phyloP scores from a whole-genome alignment of 495 filamentous ascomycete genomes.

The Aspergillus incahuasiensis region DNA sequence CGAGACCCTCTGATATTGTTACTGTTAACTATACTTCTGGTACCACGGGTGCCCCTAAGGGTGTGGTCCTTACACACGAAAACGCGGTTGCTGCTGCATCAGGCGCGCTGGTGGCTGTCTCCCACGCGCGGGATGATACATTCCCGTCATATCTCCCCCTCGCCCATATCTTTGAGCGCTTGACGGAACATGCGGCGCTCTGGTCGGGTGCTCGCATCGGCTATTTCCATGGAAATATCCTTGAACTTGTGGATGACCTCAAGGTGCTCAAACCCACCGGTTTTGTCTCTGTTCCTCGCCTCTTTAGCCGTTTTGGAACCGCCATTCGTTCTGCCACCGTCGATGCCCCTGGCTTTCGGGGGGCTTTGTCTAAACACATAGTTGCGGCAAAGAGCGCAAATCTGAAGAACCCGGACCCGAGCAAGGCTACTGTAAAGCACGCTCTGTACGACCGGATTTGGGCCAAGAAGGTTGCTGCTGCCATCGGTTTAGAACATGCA shows the following conservation, averaged over 20 bases:
- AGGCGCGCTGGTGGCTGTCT: constrained; percentile 48
- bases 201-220: constrained; percentile 74
- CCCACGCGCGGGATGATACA: constrained; percentile 50
- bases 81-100: constrained; percentile 73
- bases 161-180: constrained; percentile 88
- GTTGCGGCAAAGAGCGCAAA: constrained; percentile 74
- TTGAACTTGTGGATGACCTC: constrained; percentile 83
- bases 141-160: constrained; percentile 86
- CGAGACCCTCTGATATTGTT: constrained; percentile 68
- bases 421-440: constrained; percentile 75
- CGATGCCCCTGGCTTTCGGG: constrained; percentile 74
- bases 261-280: constrained; percentile 78
- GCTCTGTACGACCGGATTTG: constrained; percentile 88
- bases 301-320: constrained; percentile 87
- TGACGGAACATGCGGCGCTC: constrained; percentile 71
- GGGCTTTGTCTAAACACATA: constrained; percentile 73
- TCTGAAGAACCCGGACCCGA: constrained; percentile 63
- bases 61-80: constrained; percentile 79
- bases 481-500: constrained; percentile 71
- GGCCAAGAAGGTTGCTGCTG: constrained; percentile 80
- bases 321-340: constrained; percentile 74
- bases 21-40: constrained; percentile 99
- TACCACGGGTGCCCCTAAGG: constrained; percentile 92
- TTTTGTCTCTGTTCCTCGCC: constrained; percentile 84
- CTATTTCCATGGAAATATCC: constrained; percentile 92